Evolutionary conservation across 2,329 filamentous ascomycete genomes (phyloP), one percentile per base, ranked within the genome.

Genomic region (Didymella lethalis): DNA sequence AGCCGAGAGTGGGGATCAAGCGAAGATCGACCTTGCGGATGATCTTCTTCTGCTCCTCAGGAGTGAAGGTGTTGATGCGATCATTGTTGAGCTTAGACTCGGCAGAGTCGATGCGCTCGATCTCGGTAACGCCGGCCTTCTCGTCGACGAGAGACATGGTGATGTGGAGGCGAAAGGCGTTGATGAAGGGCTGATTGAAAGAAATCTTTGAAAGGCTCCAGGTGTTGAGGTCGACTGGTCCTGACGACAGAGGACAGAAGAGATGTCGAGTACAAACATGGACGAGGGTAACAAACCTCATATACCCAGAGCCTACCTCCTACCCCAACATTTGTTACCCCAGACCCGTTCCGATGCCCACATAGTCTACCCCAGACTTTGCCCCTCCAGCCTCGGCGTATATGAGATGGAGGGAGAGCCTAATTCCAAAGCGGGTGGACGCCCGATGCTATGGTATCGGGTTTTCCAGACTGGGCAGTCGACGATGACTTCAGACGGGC

Each of bases 1-100:
- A 64, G 4, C 75, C 76, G 2, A 80, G 68, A 10, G 77, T 77
- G 4, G 78, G 77, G 12, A 80, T 74, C 1, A 80, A 71, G 23
- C 78, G 73, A 44, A 72, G 57, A 61, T 80, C 79, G 18, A 77
- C 60, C 52, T 66, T 69, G 56, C 64, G 67, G 20, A 69, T 55
- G 47, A 69, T 68, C 55, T 61, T 67, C 58, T 59, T 69, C 52
- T 68, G 67, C 57, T 69, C 50, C 49, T 67, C 64, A 12, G 64
- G 65, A 20, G 67, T 69, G 45, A 65, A 68, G 3, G 54, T 59
- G 46, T 58, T 61, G 57, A 69, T 63, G 41, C 56, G 57, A 16
- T 62, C 64, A 56, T 67, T 49, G 53, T 59, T 66, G 36, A 54
- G 47, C 32, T 57, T 48, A 7, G 57, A 61, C 11, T 49, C 49